Percentiles rank a stretch among this genome's conserved stretches.
Evolutionary conservation across 2,329 filamentous ascomycete genomes (phyloP).

Genomic region (Myriosclerotinia curreyana): DNA sequence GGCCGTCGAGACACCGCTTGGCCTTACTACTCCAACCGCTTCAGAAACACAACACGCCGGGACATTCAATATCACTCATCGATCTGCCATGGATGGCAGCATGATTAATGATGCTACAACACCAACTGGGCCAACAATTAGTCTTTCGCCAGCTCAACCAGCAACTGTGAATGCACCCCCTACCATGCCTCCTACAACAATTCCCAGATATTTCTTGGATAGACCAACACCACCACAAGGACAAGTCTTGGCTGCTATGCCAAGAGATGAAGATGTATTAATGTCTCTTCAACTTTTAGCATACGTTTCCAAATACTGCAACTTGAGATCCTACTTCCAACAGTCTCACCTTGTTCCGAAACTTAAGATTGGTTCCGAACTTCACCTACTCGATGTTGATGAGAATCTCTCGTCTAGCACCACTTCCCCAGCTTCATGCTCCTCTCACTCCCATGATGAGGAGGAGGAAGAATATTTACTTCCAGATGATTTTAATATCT

Average conservation of each 20-base stretch:
- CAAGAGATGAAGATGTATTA: conserved; percentile 92
- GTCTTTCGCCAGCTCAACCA: conserved; percentile 62
- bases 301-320: conserved; percentile 98
- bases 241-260: conserved; percentile 84
- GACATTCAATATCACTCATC: conserved; percentile 91
- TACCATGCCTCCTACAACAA: conserved; percentile 68
- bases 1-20: conserved; percentile 64
- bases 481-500: conserved; percentile 96
- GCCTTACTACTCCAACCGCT: conserved; percentile 71
- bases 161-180: conserved; percentile 68
- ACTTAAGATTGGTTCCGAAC: conserved; percentile 83
- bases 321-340: conserved; percentile 92
- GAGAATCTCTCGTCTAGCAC: conserved; percentile 43
- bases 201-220: conserved; percentile 77
- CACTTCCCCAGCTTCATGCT: conserved; percentile 41
- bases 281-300: conserved; percentile 97
- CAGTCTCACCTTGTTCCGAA: conserved; percentile 89
- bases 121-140: conserved; percentile 65
- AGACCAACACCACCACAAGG: conserved; percentile 63
- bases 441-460: conserved; percentile 57
- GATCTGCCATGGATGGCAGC: conserved; percentile 78
- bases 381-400: conserved; percentile 74
- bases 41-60: conserved; percentile 83
- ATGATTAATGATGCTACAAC: conserved; percentile 69
- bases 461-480: conserved; percentile 78